Evolutionary conservation across 768 basidiomycete genomes (phyloP), one percentile per base, ranked within the genome.

Genomic region (Rhodocollybia butyracea): DNA sequence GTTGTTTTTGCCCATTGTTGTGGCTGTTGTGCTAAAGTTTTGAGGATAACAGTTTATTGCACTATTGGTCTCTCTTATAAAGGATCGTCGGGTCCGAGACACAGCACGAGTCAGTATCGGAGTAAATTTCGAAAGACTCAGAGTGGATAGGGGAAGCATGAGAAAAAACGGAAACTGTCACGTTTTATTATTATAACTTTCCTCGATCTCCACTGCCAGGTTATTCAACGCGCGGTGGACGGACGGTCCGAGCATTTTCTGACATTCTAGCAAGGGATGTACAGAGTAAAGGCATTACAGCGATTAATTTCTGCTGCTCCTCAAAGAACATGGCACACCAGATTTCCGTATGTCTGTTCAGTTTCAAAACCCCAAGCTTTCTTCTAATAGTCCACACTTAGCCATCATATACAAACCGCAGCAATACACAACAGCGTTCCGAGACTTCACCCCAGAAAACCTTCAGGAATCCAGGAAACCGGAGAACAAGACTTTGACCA

Each of bases 1-100:
- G 48, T 19, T 50, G 34, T 50, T 36, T n/a, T 50, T 50, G 8
- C 48, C 48, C 48, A 50, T 50, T 22, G 34, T 50, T 6, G 3
- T 13, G 26, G 43, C 26, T 5, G 26, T 1, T 6, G 5, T 17
- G 43, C 43, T 27, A 13, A 17, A 45, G 43, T 45, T 45, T 6
- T 17, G 43, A 45, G 26, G 11, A 45, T 27, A 45, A n/a, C 7
- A 45, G 26, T 15, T 22, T 45, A 17, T 8, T 45, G 22, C n/a
- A n/a, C n/a, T n/a, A n/a, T n/a, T n/a, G n/a, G n/a, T n/a, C n/a
- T n/a, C n/a, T n/a, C n/a, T n/a, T n/a, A n/a, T n/a, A n/a, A n/a
- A n/a, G n/a, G n/a, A n/a, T n/a, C n/a, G n/a, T n/a, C n/a, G n/a
- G n/a, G n/a, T n/a, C n/a, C n/a, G n/a, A n/a, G n/a, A n/a, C n/a